A percentile compares a stretch with the other conserved stretches of the same genome.
Conservation (phyloP, 1,139 yeast genomes). For the Candida sanyaensis region DNA sequence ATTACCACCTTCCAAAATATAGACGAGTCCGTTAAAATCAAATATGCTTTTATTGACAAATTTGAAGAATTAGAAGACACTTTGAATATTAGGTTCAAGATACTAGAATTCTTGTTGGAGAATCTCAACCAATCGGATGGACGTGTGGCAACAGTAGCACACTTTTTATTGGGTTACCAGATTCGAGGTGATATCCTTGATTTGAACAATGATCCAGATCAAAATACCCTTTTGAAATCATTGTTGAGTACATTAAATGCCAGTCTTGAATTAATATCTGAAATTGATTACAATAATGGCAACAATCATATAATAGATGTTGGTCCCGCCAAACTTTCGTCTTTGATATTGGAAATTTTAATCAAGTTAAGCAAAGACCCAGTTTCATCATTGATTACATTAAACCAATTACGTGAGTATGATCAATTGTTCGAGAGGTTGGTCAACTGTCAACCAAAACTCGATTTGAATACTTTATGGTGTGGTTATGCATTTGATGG, state of each 20-base stretch:
- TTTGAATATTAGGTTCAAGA: constrained; percentile 53
- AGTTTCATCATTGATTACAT: constrained; percentile 51
- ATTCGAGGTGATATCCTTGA: constrained; percentile 34
- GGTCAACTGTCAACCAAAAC: constrained; percentile 55
- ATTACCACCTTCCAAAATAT: constrained; percentile 71
- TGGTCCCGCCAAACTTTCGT: constrained; percentile 58
- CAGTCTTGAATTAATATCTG: constrained; percentile 44
- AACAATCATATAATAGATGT: constrained; percentile 43
- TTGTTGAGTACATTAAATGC: constrained; percentile 51
- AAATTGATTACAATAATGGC: constrained; percentile 39
- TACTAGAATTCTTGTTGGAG: constrained; percentile 58
- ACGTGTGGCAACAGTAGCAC: constrained; percentile 58
- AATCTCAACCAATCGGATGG: constrained; percentile 46
- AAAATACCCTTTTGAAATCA: constrained; percentile 55
- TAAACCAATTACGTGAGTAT: constrained; percentile 51
- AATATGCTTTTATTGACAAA: constrained; percentile 72
- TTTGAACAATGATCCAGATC: constrained; percentile 15
- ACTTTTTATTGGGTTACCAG: constrained; percentile 73
- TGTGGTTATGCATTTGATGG: constrained; percentile 46
- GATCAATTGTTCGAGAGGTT: constrained; percentile 54
- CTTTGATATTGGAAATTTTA: constrained; percentile 60
- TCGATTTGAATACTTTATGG: constrained; percentile 55
- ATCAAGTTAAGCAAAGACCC: constrained; percentile 59
- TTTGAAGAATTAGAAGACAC: constrained; percentile 47
- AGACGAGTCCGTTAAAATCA: constrained; percentile 70